Evolutionary conservation across 2,329 filamentous ascomycete genomes (phyloP).

Genomic region (Sclerotinia glacialis): DNA sequence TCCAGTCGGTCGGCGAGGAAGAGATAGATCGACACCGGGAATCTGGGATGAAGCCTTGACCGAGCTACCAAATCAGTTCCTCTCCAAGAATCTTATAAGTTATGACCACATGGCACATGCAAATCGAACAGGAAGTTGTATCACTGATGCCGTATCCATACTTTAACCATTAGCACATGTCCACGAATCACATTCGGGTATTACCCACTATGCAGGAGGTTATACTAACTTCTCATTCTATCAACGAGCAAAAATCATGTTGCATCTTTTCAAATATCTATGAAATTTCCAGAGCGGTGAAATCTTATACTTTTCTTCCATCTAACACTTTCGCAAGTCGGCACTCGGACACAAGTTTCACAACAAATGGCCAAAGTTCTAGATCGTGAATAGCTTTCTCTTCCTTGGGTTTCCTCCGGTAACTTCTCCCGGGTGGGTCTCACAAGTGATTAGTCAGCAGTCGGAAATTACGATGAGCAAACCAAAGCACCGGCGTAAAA

Average conservation of each 20-base stretch:
- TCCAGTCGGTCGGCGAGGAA: neutral
- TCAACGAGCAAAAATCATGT: no score
- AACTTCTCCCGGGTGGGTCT: conserved; percentile 1
- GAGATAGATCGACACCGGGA: neutral
- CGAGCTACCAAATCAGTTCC: neutral
- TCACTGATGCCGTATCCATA: neutral
- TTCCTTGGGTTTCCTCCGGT: neutral
- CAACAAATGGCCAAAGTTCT: conserved; percentile 3
- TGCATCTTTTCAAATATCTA: no score
- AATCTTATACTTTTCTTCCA: no score
- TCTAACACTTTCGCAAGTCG: neutral
- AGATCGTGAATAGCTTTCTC: conserved; percentile 4
- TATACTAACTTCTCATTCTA: no score
- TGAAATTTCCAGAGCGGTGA: neutral
- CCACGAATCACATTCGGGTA: neutral
- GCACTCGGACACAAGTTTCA: no score
- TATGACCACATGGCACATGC: no score
- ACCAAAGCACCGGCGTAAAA: no score
- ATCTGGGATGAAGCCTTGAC: neutral
- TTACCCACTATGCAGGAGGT: neutral
- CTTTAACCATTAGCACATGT: neutral
- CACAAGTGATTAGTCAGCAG: neutral
- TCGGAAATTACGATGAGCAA: conserved; percentile 7
- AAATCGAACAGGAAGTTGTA: neutral
- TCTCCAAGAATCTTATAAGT: neutral